Percentiles rank a stretch among this genome's conserved stretches.
Evolutionary conservation across 176 grass and related monocot genomes (phyloP).

Genomic region (Chloris gayana): DNA sequence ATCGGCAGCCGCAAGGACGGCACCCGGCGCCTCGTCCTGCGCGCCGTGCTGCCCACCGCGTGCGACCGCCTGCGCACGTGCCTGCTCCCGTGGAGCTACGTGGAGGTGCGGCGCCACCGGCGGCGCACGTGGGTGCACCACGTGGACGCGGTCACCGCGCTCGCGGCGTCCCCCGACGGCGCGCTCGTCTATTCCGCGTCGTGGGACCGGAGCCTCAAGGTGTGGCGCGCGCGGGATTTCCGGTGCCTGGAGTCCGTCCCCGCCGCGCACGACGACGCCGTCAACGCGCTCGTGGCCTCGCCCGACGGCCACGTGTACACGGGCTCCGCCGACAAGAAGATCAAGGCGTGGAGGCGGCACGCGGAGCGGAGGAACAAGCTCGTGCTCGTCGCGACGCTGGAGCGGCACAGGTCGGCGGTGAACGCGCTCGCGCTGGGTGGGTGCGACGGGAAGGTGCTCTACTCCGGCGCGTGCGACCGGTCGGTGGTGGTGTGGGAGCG

Average conservation of each 20-base stretch:
- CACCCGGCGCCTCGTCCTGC: not conserved
- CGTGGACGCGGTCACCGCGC: conserved; percentile 55
- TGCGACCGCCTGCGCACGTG: conserved; percentile 47
- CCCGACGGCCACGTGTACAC: conserved; percentile 62
- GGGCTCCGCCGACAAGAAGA: conserved; percentile 55
- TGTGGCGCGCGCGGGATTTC: conserved; percentile 47
- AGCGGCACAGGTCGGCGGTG: conserved; percentile 60
- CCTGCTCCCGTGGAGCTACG: conserved; percentile 51
- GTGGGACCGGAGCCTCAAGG: conserved; percentile 68
- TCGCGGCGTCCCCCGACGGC: conserved; percentile 52
- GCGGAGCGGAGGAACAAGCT: conserved; percentile 22
- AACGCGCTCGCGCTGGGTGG: conserved; percentile 58
- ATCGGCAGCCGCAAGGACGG: not conserved
- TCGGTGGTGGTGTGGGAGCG: conserved; percentile 68
- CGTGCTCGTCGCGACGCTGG: conserved; percentile 42
- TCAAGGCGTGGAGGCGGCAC: conserved; percentile 48
- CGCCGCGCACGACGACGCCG: conserved; percentile 60
- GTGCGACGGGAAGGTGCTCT: conserved; percentile 50
- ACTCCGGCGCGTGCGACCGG: conserved; percentile 70
- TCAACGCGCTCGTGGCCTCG: conserved; percentile 61
- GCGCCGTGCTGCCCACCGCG: conserved; percentile 49
- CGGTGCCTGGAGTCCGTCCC: conserved; percentile 59
- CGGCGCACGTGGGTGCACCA: conserved; percentile 66
- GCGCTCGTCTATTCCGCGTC: conserved; percentile 66
- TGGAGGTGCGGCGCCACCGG: conserved; percentile 58